Evolutionary conservation across 208 protist genomes (phyloP), one percentile per base, ranked within the genome.

Genomic region (Crithidia expoeki): DNA sequence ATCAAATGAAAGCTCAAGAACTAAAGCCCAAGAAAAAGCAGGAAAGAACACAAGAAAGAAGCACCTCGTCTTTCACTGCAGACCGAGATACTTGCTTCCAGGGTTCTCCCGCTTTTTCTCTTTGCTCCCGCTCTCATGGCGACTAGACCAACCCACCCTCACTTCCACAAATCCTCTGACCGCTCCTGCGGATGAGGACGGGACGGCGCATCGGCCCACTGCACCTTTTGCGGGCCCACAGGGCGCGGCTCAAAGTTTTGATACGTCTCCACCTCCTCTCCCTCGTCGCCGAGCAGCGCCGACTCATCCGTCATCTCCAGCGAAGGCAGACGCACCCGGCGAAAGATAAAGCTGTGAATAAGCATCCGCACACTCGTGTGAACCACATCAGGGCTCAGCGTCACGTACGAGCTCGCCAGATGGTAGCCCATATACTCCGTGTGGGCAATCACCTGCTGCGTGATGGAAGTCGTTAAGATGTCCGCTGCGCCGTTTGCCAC

Each of bases 291-390:
- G 14, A 80, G 65, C 23, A 85, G 74, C 25, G 72, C 72, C n/a
- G 83, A 75, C 42, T 85, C 80, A 23, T 95, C 90, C 9, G 74
- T 70, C 2, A 57, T 28, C 67, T 95, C 90, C 36, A 92, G 66
- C 38, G 50, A 66, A 2, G 81, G 73, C 42, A 87, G 70, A 2
- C 81, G 79, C 59, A 65, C 69, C 12, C 90, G 81, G 19, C 90
- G 85, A 50, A 95, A 95, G 40, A 93, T 89, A 40, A 95, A 89
- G 64, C 91, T 89, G 75, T 95, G 90, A 55, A 94, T 83, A 14
- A 93, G 74, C 85, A 95, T 91, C 51, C 90, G 90, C 63, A 95
- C 88, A 52, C 88, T 95, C 23, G 88, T 93, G 80, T 95, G 90
- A 25, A 91, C 85, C 2, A 92, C 85, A 61, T 95, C 90, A 1